Conservation (phyloP, 2,329 filamentous ascomycete species). For the Coniella lustricola region DNA sequence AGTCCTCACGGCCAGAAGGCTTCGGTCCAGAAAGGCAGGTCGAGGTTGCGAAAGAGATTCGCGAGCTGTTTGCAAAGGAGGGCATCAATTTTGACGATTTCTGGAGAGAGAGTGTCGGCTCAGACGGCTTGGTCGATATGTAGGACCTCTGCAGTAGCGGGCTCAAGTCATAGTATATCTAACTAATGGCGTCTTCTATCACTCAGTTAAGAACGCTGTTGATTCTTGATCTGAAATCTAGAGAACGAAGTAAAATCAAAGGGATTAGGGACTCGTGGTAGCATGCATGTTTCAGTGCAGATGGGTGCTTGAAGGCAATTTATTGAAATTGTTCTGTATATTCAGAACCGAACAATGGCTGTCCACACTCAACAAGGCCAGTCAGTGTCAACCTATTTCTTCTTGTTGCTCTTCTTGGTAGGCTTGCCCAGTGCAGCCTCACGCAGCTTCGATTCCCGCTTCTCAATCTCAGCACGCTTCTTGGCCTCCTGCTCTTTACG, state of each 20-base stretch:
- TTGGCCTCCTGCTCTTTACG: slow-evolving; percentile 43
- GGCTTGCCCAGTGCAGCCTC: slow-evolving; percentile 41
- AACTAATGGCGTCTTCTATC: too few relatives aligned
- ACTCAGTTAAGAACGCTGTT: too few relatives aligned
- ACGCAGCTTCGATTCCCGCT: slow-evolving; percentile 49
- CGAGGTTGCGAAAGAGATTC: slow-evolving; percentile 65
- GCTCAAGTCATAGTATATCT: too few relatives aligned
- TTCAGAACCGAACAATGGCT: too few relatives aligned
- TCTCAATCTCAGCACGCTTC: slow-evolving; percentile 44
- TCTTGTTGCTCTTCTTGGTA: slow-evolving; percentile 38
- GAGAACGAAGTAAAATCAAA: too few relatives aligned
- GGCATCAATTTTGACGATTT: slow-evolving; percentile 78
- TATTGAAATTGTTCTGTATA: too few relatives aligned
- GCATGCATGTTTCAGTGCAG: too few relatives aligned
- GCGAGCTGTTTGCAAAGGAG: slow-evolving; percentile 65
- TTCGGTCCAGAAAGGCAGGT: slow-evolving; percentile 70
- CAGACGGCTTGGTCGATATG: slow-evolving; percentile 27
- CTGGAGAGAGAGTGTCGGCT: slow-evolving; percentile 58
- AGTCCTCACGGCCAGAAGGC: slow-evolving; percentile 69
- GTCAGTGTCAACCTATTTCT: slow-evolving; percentile 25
- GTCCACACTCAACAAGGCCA: too few relatives aligned
- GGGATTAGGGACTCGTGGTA: too few relatives aligned
- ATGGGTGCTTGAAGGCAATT: too few relatives aligned
- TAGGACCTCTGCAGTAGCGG: neutral
- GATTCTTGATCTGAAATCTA: too few relatives aligned